Percentiles rank a stretch among this genome's conserved stretches.
Conservation (phyloP, 2,329 filamentous ascomycete species). For the Aspergillus persii region DNA sequence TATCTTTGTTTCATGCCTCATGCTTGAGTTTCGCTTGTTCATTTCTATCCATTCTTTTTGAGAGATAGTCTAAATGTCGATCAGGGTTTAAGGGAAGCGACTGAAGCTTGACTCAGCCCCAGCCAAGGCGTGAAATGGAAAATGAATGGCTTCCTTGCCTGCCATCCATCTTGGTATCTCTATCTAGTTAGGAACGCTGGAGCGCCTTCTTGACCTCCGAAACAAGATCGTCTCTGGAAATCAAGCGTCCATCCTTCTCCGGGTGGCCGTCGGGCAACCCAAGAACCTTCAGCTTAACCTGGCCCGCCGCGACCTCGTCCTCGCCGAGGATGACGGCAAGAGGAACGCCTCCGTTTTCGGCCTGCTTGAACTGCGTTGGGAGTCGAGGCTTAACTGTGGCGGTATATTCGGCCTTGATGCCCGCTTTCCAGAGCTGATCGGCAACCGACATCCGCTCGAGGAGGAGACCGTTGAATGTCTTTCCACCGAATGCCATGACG, state of each 20-base stretch:
- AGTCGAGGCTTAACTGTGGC: constrained; percentile 91
- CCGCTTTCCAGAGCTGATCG: constrained; percentile 76
- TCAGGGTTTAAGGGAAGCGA: background rate
- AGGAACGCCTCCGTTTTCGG: constrained; percentile 74
- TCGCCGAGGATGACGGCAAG: constrained; percentile 88
- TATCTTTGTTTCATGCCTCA: no score
- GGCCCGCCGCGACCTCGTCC: constrained; percentile 77
- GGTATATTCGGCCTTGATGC: constrained; percentile 85
- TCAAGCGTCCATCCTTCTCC: constrained; percentile 81
- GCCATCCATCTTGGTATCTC: background rate
- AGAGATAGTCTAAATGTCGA: background rate
- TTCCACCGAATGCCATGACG: constrained; percentile 92
- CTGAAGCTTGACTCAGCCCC: background rate
- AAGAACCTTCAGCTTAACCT: constrained; percentile 86
- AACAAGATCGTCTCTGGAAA: constrained; percentile 52
- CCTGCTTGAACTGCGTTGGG: constrained; percentile 85
- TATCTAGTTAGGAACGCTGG: background rate
- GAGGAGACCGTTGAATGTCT: constrained; percentile 76
- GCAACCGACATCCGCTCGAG: constrained; percentile 81
- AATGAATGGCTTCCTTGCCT: background rate
- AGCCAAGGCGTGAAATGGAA: background rate
- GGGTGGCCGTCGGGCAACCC: constrained; percentile 77
- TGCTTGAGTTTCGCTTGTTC: background rate
- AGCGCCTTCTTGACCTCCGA: constrained; percentile 20
- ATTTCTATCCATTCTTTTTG: background rate